Base-by-base conservation (phyloP, 106 monocot genomes). In the Dioscorea dumetorum region DNA sequence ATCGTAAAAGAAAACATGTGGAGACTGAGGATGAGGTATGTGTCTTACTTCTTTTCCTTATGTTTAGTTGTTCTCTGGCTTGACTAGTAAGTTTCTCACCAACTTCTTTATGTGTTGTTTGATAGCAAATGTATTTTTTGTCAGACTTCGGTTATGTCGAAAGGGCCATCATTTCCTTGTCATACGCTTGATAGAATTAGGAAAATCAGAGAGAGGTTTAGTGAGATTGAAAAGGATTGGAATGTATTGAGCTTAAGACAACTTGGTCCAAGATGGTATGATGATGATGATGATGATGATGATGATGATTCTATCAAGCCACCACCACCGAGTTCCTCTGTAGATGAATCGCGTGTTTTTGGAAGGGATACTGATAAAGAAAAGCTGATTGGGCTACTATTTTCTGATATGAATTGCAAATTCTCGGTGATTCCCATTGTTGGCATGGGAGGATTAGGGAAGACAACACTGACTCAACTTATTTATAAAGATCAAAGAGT, bases 331-430 rank as follows among this genome's bases (percentile, higher is more conserved):
- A 73, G 56, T 16, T 63, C 67, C 16, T 12, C 49, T 15, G 8
- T 63, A 9, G 32, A 28, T 54, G 63, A 54, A 15, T 24, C 67
- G 5, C 49, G 8, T 9, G 60, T 74, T 28, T 28, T 48, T 8
- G 79, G 79, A 4, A 73, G 73, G 41, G 73, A 73, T 19, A 15
- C 57, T 15, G 79, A 79, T 8, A 79, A 69, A 54, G 17, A 67
- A 12, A 58, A 73, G 33, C 11, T 75, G 15, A 33, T 75, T 24
- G 34, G 58, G 9, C 22, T 57, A 24, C 15, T 80, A 18, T 17
- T 74, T 3, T 64, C 54, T 6, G 68, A 53, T 18, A 22, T 2
- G 16, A 12, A 24, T 33, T 23, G 22, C n/a, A 35, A 60, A 6
- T 50, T 70, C 2, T 70, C 70, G 0, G 23, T 70, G 0, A 9